Percentiles rank a stretch among this genome's conserved stretches.
These are phyloP conservation scores for Croton laevigatus DNA, from an alignment of 441 rosid genomes.

Conservation along the genomic window DNA sequence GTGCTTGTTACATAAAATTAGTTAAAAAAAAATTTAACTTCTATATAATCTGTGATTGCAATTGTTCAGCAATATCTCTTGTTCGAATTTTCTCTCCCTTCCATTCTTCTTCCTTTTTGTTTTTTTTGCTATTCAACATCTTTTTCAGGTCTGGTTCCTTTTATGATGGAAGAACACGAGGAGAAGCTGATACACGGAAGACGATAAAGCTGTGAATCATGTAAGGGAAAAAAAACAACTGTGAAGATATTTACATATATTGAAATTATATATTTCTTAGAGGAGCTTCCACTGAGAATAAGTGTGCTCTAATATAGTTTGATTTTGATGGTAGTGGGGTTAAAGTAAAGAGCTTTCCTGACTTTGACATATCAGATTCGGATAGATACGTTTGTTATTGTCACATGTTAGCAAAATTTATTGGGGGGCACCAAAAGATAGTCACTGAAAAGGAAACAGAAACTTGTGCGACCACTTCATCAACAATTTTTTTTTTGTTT, in stretches of 20 bases:
- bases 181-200: constrained; percentile 5
- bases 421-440: constrained; percentile 22
- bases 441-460: constrained; percentile 25
- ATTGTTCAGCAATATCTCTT: constrained; percentile 9
- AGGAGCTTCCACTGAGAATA: constrained; percentile 16
- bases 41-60: constrained; percentile 20
- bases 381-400: not conserved
- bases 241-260: not conserved
- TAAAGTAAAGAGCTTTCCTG: constrained; percentile 6
- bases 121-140: not conserved
- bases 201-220: constrained; percentile 4
- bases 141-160: constrained; percentile 21
- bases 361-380: not conserved
- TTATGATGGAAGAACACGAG: constrained; percentile 9
- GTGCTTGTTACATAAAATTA: constrained; percentile 30
- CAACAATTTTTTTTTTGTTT: constrained; percentile 4
- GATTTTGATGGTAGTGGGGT: constrained; percentile 2
- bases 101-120: not conserved
- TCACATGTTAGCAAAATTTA: constrained; percentile 8
- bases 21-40: constrained; percentile 25
- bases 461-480: constrained; percentile 13
- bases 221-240: not conserved
- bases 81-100: not conserved
- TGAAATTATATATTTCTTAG: constrained; percentile 7
- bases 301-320: not conserved